Evolutionary conservation across 805 yeast species (phyloP), one percentile per base, ranked within the genome.

Genomic region (Myxozyma nipponensis): DNA sequence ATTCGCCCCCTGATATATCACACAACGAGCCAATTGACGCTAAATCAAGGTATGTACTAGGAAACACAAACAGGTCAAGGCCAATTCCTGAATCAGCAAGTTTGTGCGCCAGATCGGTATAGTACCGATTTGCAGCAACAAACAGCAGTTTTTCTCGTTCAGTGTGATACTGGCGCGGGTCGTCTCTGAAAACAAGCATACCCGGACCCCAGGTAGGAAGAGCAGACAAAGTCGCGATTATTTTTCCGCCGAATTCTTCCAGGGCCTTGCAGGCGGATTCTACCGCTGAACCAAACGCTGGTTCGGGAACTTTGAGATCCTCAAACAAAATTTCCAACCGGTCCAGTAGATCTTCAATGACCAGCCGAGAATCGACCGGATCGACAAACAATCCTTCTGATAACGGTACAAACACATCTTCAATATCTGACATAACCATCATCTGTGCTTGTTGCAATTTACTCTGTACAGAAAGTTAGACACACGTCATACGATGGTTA

Each of bases 171-270:
- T 45, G 45, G 21, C 57, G 40, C n/a, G 67, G 61, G 15, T 59
- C 66, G 13, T 67, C 72, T 6, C 73, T 60, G 40, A 62, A 52
- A 9, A 55, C 57, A 3, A 71, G 72, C 7, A 76, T 72, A 3
- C 96, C 96, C 0, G 88, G 83, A 0, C 95, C 96, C 76, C 81
- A 76, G 0, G 86, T 76, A 4, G 98, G 96, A 36, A 88, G 66
- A 1, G 82, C 70, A 1, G 86, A 75, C 38, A 90, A 68, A 3
- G 85, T 66, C 0, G 86, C 76, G 21, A 84, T 77, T 30, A 91
- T 81, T 60, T 90, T 86, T 52, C 98, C 98, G 6, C 93, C 95
- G 1, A 69, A 64, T 2, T 60, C 60, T 39, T 75, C 75, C 24
- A 89, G 70, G 4, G 88, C 82, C 46, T 77, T 63, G 59, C 74